A percentile compares a stretch with the other conserved stretches of the same genome.
phyloP scores from a whole-genome alignment of 257 asterid genomes.

The Plantago major region DNA sequence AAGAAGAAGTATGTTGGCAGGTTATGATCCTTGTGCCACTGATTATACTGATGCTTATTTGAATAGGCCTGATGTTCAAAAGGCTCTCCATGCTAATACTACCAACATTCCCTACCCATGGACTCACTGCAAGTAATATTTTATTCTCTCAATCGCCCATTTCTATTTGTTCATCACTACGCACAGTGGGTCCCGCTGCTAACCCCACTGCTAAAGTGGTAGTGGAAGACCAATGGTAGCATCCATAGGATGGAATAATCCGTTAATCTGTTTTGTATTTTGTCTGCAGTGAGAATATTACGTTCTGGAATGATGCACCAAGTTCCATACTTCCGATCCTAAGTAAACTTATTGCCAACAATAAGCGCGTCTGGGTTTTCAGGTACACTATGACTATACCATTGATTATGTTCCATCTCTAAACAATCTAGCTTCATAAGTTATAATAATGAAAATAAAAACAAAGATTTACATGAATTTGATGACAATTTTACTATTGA shows the following conservation, averaged over 20 bases:
- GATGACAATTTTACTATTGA: neutral
- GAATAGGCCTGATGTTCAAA: slow-evolving; percentile 71
- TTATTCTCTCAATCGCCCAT: no score
- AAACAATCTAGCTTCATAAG: neutral
- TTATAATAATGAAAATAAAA: neutral
- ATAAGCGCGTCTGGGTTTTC: slow-evolving; percentile 60
- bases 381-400: slow-evolving; percentile 31
- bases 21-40: slow-evolving; percentile 71
- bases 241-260: no score
- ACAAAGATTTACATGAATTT: neutral
- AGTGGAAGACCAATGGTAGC: no score
- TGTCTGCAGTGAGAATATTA: slow-evolving; percentile 14
- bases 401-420: neutral
- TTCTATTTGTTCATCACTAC: no score
- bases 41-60: slow-evolving; percentile 45
- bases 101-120: slow-evolving; percentile 62
- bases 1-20: slow-evolving; percentile 39
- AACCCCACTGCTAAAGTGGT: no score
- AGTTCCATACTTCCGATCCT: slow-evolving; percentile 52
- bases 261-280: neutral
- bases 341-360: slow-evolving; percentile 46
- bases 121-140: slow-evolving; percentile 71
- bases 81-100: slow-evolving; percentile 79
- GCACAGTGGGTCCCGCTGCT: no score
- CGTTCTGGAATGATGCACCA: slow-evolving; percentile 44